Percentiles rank a stretch among this genome's conserved stretches.
phyloP scores from a whole-genome alignment of 441 rosid genomes.

The Erodium texanum region DNA sequence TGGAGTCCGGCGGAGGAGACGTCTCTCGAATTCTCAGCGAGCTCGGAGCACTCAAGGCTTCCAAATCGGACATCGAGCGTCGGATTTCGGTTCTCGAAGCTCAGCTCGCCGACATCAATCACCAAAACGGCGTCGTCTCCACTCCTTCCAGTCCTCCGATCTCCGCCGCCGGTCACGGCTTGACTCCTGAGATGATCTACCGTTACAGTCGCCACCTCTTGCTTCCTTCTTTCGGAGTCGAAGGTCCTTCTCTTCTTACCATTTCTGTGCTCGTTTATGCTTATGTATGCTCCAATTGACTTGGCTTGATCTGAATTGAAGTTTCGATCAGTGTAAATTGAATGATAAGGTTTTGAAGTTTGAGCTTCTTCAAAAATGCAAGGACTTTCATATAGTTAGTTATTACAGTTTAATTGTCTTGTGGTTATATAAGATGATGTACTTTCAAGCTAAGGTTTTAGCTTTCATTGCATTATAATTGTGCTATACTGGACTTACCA shows the following conservation, averaged over 20 bases:
- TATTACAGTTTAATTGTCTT: not conserved
- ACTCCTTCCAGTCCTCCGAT: not conserved
- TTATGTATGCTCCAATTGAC: not conserved
- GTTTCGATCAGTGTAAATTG: not conserved
- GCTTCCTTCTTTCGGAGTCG: conserved; percentile 80
- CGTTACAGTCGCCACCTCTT: conserved; percentile 88
- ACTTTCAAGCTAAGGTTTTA: not conserved
- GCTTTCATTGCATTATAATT: not conserved
- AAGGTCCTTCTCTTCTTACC: conserved; percentile 33
- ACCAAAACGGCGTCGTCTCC: conserved; percentile 20
- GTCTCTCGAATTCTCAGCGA: conserved; percentile 29
- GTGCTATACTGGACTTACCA: not conserved
- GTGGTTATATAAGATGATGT: too few species aligned
- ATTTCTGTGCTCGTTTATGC: not conserved
- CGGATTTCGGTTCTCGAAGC: conserved; percentile 59
- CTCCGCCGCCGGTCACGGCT: conserved; percentile 33
- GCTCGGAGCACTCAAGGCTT: conserved; percentile 40
- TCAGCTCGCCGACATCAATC: conserved; percentile 39
- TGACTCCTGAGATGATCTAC: conserved; percentile 56
- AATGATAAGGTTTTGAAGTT: not conserved
- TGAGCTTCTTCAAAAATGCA: not conserved
- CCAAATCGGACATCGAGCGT: conserved; percentile 43
- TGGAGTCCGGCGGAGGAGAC: conserved; percentile 27
- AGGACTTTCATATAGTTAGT: not conserved
- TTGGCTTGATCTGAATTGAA: not conserved